These are phyloP conservation scores for Trichoderma lentiforme DNA, from an alignment of 2,329 filamentous ascomycete genomes.

Conservation along the genomic window DNA sequence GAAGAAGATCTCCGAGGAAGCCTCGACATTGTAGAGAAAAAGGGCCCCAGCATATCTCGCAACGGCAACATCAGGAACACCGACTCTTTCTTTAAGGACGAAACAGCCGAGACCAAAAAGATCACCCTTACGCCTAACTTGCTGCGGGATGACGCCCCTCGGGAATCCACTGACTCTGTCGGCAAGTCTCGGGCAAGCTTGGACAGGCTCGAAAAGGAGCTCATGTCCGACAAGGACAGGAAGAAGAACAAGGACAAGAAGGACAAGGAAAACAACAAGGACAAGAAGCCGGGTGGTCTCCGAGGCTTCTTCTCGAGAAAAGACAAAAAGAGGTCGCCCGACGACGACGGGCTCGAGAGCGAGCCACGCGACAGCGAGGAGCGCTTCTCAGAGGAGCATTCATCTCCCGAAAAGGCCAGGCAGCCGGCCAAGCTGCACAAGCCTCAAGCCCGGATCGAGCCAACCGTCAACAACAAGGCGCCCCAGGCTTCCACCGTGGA, in stretches of 20 bases:
- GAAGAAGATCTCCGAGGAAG: constrained; percentile 46
- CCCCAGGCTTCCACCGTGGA: constrained; percentile 39
- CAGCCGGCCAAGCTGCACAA: constrained; percentile 70
- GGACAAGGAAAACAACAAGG: constrained; percentile 73
- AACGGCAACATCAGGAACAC: constrained; percentile 88
- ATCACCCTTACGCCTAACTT: constrained; percentile 94
- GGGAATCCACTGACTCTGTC: constrained; percentile 47
- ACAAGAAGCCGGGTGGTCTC: constrained; percentile 55
- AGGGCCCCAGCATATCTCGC: constrained; percentile 61
- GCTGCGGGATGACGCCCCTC: constrained; percentile 71
- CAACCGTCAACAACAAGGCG: constrained; percentile 42
- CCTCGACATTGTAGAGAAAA: constrained; percentile 63
- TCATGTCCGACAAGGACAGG: constrained; percentile 66
- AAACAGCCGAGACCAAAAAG: constrained; percentile 92
- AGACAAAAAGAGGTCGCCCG: constrained; percentile 54
- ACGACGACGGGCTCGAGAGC: constrained; percentile 63
- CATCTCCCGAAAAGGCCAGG: constrained; percentile 48
- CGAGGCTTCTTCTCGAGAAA: constrained; percentile 62
- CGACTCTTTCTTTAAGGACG: constrained; percentile 97
- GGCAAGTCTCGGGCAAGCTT: constrained; percentile 63
- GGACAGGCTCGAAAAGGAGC: constrained; percentile 60
- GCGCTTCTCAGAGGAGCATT: constrained; percentile 40
- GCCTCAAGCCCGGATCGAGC: constrained; percentile 50
- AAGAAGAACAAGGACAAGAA: constrained; percentile 67
- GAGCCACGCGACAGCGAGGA: constrained; percentile 46